phyloP scores from a whole-genome alignment of 192 early-diverging fungal genomes.

The Coemansia sp. region DNA sequence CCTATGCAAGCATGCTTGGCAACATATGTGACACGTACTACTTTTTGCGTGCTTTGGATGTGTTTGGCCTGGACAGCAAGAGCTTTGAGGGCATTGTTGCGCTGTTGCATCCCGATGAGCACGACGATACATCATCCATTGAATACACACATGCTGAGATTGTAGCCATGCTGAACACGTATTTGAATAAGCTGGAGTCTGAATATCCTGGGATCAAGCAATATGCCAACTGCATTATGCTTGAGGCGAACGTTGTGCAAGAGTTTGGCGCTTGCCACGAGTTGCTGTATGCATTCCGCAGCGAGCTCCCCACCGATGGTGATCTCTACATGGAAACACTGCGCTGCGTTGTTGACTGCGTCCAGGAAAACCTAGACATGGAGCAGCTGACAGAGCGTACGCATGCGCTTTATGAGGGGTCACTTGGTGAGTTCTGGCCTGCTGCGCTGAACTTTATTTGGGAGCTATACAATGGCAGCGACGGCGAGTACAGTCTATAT shows the following conservation, averaged over 20 bases:
- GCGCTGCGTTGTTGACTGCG: conserved; percentile 32
- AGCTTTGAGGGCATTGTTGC: conserved; percentile 34
- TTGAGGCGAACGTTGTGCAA: conserved; percentile 43
- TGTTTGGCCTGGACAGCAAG: conserved; percentile 20
- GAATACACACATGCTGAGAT: conserved; percentile 32
- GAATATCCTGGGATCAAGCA: conserved; percentile 44
- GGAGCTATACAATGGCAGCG: conserved; percentile 26
- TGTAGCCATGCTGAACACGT: conserved; percentile 27
- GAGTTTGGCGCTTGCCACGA: conserved; percentile 39
- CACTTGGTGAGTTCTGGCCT: conserved; percentile 19
- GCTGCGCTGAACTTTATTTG: conserved; percentile 30
- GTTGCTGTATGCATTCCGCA: conserved; percentile 33
- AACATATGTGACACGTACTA: conserved; percentile 47
- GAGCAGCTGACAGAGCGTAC: conserved; percentile 20
- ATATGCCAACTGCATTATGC: conserved; percentile 39
- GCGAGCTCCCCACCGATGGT: conserved; percentile 36
- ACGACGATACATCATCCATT: conserved; percentile 1
- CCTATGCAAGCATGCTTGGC: conserved; percentile 24
- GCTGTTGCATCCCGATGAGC: conserved; percentile 21
- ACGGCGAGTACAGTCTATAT: conserved; percentile 9
- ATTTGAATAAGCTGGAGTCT: conserved; percentile 31
- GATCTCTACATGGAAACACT: conserved; percentile 44
- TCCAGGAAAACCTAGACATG: conserved; percentile 23
- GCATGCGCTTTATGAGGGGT: conserved; percentile 17
- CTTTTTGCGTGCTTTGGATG: conserved; percentile 39